Evolutionary conservation across 2,329 filamentous ascomycete species (phyloP), one percentile per base, ranked within the genome.

Genomic region (Aspergillus unguis): DNA sequence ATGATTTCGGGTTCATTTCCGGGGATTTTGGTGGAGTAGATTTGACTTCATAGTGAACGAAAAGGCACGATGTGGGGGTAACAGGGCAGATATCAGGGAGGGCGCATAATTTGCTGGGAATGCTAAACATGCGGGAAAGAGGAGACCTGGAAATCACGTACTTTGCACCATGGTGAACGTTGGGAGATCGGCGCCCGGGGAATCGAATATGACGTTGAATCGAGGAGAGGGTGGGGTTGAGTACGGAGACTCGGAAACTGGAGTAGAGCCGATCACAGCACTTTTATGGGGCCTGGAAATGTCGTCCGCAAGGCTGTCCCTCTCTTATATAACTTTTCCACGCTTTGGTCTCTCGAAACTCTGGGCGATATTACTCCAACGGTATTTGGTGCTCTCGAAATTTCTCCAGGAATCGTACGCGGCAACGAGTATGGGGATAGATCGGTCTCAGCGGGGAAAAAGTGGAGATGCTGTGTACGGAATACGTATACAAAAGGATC

Each of bases 161-260:
- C 70, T 71, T 56, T 71, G 68, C 69, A 9, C 33, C 45, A 73
- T 72, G 47, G 57, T 66, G 59, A 47, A 53, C 36, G 48, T 57
- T 53, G 45, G 44, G 49, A 56, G 47, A 55, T 52, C 45, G 48
- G 41, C 42, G 45, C 42, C 44, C 35, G 44, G 43, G 28, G 45
- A 50, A 51, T 23, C 11, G 44, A 40, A 38, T 51, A 53, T 55
- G 54, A 56, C 45, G 58, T 56, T 49, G 48, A 32, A 48, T 50
- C 37, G 17, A 51, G 44, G 48, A 44, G 28, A 32, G 23, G 48
- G 42, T 48, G 43, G 38, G 44, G 42, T 48, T 55, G 17, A 17
- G 17, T 17, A 17, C 17, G 17, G 17, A 17, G 17, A 17, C 17
- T 17, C 17, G 17, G 17, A 17, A 17, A 17, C 17, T 17, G 17